These are phyloP conservation scores for Urochloa ruziziensis DNA, from an alignment of 176 grass and related monocot species.

Conservation along the genomic window DNA sequence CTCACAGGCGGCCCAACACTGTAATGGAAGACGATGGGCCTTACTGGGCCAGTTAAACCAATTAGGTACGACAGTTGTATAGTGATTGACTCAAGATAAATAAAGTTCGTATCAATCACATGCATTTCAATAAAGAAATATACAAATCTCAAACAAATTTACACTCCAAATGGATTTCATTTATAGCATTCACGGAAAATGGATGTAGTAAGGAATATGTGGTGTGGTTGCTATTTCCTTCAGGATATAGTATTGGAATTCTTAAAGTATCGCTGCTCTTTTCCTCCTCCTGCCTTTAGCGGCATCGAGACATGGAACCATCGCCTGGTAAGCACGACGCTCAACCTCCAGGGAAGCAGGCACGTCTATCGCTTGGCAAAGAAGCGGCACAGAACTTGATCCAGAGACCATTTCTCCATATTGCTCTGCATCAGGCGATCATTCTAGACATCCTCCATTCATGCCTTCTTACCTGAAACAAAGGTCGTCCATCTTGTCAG, in stretches of 20 bases:
- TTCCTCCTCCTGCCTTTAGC: not conserved
- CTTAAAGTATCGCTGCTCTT: not conserved
- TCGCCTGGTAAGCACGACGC: not conserved
- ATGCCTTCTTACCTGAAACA: slow-evolving; percentile 6
- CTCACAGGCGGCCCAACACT: not conserved
- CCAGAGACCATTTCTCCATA: not conserved
- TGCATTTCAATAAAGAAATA: not conserved
- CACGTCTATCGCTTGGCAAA: not conserved
- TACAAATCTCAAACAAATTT: not conserved
- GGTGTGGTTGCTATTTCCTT: slow-evolving; percentile 8
- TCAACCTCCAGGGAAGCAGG: not conserved
- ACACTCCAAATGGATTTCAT: not conserved
- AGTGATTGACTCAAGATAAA: no score
- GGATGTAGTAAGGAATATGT: not conserved
- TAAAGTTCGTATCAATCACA: not conserved
- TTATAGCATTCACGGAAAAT: not conserved
- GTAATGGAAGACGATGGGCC: not conserved
- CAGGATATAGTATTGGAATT: not conserved
- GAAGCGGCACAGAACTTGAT: not conserved
- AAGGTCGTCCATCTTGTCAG: slow-evolving; percentile 1
- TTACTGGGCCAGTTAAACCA: no score
- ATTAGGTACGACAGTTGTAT: no score
- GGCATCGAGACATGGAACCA: not conserved
- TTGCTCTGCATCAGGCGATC: slow-evolving; percentile 3
- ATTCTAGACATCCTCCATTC: not conserved